Base-by-base conservation (phyloP, 2,329 filamentous ascomycete genomes). In the Fulvia fulva region DNA sequence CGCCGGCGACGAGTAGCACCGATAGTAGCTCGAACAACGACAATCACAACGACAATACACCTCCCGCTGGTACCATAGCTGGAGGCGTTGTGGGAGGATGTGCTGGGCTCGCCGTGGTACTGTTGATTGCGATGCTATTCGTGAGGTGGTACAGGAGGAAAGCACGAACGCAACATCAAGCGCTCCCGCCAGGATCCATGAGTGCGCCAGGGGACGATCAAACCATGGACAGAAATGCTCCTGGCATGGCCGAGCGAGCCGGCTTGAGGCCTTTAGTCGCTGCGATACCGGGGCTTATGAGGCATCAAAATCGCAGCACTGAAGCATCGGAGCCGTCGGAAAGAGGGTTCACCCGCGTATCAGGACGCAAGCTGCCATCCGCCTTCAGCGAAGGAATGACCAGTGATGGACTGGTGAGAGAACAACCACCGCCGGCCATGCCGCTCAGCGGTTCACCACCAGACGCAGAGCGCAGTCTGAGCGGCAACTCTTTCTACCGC, bases 61-160 rank as follows among this genome's bases (percentile, higher is more conserved):
- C 77, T 6, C 74, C 76, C 46, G 83, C 81, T 23, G 78, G 79
- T 16, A 78, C 78, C 58, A 80, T 87, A 3, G 82, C 85, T 21
- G 84, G 84, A 7, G 83, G 83, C 49, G 81, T 87, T n/a, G 77
- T 87, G 25, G 84, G 84, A 16, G 83, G 83, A 47, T 77, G 85
- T 51, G 83, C 83, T 32, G 84, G 83, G 26, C 67, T 82, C 32
- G 80, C 82, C 12, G 68, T 83, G 7, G 67, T 83, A 7, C 66
- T 82, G 8, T 67, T 80, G 11, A 72, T 81, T 30, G 69, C 84
- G 11, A 68, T 86, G 53, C 70, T 85, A 30, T 70, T 85, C 55
- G 73, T 83, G 49, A 76, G 78, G 58, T 80, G 81, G 66, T 82
- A 81, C 68, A 78, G 79, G 61, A 73, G 71, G 32, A 63, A 62